A percentile compares a stretch with the other conserved stretches of the same genome.
phyloP scores from a whole-genome alignment of 2,329 filamentous ascomycete species.

The Aaosphaeria arxii region DNA sequence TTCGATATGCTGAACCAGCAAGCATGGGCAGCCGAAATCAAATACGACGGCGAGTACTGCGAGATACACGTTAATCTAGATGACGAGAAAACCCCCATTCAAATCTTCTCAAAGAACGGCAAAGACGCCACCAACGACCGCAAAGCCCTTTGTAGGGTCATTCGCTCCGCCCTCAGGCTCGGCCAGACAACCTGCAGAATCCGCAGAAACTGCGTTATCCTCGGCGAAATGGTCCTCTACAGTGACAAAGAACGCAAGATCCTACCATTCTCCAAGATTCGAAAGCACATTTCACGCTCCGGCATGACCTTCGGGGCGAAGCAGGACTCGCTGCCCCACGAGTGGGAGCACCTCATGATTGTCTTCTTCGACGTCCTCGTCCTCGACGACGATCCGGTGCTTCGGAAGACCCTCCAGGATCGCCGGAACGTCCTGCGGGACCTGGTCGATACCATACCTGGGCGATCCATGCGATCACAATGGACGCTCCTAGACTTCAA shows the following conservation, averaged over 20 bases:
- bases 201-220: constrained; percentile 67
- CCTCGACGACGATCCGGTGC: constrained; percentile 52
- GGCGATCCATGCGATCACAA: constrained; percentile 65
- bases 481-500: constrained; percentile 67
- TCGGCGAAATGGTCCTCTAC: constrained; percentile 81
- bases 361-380: constrained; percentile 61
- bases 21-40: constrained; percentile 72
- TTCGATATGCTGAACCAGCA: constrained; percentile 59
- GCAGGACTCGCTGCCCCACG: constrained; percentile 61
- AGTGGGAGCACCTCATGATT: constrained; percentile 58
- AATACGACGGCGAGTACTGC: constrained; percentile 87
- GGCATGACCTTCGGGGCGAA: constrained; percentile 67
- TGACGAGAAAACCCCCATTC: constrained; percentile 56
- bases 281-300: constrained; percentile 73
- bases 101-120: constrained; percentile 89
- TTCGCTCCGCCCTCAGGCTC: constrained; percentile 64
- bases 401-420: constrained; percentile 56
- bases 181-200: constrained; percentile 58
- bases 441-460: constrained; percentile 54
- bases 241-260: constrained; percentile 64
- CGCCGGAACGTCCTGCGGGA: constrained; percentile 59
- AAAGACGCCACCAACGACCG: constrained; percentile 82
- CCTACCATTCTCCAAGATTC: constrained; percentile 75
- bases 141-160: constrained; percentile 57
- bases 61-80: constrained; percentile 77